Evolutionary conservation across 2,329 filamentous ascomycete genomes (phyloP).

Genomic region (Calonectria naviculata): DNA sequence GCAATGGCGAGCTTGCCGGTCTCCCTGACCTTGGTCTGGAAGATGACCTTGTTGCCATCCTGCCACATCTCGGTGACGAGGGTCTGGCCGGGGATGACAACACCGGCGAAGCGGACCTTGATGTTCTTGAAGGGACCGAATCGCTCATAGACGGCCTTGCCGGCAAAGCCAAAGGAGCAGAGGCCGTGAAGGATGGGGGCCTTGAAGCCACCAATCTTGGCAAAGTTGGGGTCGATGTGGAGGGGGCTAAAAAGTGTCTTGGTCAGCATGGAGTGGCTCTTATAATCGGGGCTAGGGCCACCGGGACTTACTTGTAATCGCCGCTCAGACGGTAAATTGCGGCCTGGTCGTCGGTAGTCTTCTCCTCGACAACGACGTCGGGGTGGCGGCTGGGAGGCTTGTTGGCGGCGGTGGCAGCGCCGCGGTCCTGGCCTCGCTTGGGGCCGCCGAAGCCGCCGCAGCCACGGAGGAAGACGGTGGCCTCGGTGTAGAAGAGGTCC

Average conservation of each 20-base stretch:
- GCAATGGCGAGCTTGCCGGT: conserved; percentile 90
- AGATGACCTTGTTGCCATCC: conserved; percentile 81
- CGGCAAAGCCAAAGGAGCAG: conserved; percentile 91
- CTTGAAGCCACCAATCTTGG: conserved; percentile 95
- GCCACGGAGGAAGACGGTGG: conserved; percentile 91
- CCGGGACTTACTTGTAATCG: conserved; percentile 78
- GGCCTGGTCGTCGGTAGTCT: conserved; percentile 90
- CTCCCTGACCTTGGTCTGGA: conserved; percentile 91
- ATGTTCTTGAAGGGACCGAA: conserved; percentile 90
- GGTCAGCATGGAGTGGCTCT: neutral
- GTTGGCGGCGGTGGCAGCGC: conserved; percentile 83
- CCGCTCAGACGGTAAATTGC: conserved; percentile 93
- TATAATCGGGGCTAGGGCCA: too few species aligned
- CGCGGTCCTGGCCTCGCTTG: conserved; percentile 81
- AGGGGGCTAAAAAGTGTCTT: conserved; percentile 71
- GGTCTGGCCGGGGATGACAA: conserved; percentile 89
- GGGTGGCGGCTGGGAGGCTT: conserved; percentile 80
- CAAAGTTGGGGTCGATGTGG: conserved; percentile 94
- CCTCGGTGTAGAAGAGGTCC: conserved; percentile 97
- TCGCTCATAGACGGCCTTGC: conserved; percentile 87
- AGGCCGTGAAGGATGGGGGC: conserved; percentile 96
- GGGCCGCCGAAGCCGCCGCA: conserved; percentile 90
- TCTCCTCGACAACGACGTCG: conserved; percentile 85
- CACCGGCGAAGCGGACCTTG: conserved; percentile 91
- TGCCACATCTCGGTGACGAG: conserved; percentile 95